phyloP scores from a whole-genome alignment of 352 stramenopile genomes.

The Pelagophyceae sp. region DNA sequence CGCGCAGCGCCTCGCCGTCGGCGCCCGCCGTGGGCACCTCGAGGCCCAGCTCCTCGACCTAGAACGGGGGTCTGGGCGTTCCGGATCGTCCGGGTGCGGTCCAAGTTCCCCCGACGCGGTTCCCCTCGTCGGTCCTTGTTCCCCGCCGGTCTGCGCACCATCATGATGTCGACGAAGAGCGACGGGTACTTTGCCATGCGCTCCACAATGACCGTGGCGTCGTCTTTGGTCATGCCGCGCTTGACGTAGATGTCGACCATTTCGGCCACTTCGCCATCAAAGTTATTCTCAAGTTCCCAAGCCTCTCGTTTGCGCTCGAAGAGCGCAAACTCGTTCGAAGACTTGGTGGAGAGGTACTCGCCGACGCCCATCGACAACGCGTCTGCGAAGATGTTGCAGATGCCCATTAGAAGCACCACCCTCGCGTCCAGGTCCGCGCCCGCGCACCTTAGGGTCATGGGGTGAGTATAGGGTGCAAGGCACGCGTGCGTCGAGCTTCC shows the following conservation, averaged over 20 bases:
- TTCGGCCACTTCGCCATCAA: constrained; percentile 86
- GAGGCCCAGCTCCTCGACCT: constrained; percentile 86
- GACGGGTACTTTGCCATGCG: constrained; percentile 92
- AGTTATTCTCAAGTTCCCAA: constrained; percentile 91
- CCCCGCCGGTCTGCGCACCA: too few relatives aligned
- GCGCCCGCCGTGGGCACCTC: constrained; percentile 84
- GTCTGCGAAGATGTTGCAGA: constrained; percentile 86
- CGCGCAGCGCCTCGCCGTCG: constrained; percentile 51
- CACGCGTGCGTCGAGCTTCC: too few relatives aligned
- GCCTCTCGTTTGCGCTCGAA: constrained; percentile 77
- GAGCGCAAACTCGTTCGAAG: constrained; percentile 79
- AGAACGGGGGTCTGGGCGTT: too few relatives aligned
- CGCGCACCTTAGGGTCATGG: too few relatives aligned
- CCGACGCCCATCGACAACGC: constrained; percentile 86
- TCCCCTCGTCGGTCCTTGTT: too few relatives aligned
- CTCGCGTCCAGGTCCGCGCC: constrained; percentile 69
- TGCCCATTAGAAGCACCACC: constrained; percentile 85
- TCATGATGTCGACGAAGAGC: constrained; percentile 95
- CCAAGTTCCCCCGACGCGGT: too few relatives aligned
- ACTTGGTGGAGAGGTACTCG: constrained; percentile 83
- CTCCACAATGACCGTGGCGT: constrained; percentile 76
- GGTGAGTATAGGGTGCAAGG: too few relatives aligned
- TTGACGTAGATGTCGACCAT: constrained; percentile 91
- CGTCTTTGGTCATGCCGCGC: constrained; percentile 74
- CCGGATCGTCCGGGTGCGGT: too few relatives aligned